Evolutionary conservation across 1,284 basidiomycete species (phyloP).

Genomic region (Leccinum pallidistipes): DNA sequence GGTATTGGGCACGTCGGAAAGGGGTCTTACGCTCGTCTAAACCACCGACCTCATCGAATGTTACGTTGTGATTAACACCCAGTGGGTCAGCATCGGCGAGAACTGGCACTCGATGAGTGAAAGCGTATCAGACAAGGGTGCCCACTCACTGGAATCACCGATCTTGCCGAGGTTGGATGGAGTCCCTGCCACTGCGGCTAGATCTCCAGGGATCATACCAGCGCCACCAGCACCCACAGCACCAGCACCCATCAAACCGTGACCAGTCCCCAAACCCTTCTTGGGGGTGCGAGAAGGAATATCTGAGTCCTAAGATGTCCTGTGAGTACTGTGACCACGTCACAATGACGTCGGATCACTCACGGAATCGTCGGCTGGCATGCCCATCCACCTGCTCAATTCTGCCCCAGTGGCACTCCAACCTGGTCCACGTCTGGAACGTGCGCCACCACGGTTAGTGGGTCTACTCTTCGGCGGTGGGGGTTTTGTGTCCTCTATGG

Average conservation of each 20-base stretch:
- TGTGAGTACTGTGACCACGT: conserved; percentile 5
- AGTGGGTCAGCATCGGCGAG: conserved; percentile 97
- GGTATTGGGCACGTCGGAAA: neutral
- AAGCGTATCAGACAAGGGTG: neutral
- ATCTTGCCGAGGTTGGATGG: conserved; percentile 84
- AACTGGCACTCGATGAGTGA: conserved; percentile 41
- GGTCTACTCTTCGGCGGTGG: conserved; percentile 38
- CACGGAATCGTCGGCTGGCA: conserved; percentile 69
- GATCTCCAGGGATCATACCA: conserved; percentile 56
- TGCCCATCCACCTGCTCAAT: conserved; percentile 72
- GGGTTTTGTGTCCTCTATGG: conserved; percentile 65
- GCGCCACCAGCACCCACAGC: conserved; percentile 46
- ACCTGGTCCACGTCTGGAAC: conserved; percentile 51
- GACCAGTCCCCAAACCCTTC: conserved; percentile 55
- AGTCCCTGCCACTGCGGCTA: conserved; percentile 63
- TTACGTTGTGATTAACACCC: conserved; percentile 91
- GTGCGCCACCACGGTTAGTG: conserved; percentile 33
- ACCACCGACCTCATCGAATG: conserved; percentile 97
- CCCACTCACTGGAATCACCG: conserved; percentile 62
- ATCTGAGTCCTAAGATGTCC: conserved; percentile 61
- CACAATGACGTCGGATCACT: conserved; percentile 24
- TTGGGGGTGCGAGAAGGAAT: conserved; percentile 61
- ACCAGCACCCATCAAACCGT: conserved; percentile 55
- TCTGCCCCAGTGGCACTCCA: conserved; percentile 79
- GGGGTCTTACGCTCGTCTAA: conserved; percentile 83